phyloP scores from a whole-genome alignment of 768 basidiomycete species.

The Leccinellum luteum region DNA sequence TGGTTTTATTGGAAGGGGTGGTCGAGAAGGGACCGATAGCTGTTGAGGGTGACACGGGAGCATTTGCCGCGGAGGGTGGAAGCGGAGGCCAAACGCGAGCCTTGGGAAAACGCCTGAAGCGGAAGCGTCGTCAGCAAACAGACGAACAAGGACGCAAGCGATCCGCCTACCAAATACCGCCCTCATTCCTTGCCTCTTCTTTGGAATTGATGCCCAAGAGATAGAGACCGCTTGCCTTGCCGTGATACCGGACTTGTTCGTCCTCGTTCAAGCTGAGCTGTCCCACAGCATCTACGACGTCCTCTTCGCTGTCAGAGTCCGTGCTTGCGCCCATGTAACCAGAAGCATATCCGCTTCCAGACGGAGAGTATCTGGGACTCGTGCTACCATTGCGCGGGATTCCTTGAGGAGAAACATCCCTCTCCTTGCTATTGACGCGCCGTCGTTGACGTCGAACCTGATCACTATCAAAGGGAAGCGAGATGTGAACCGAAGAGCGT shows the following conservation, averaged over 20 bases:
- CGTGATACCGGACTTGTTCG: conserved; percentile 81
- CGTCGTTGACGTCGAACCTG: conserved; percentile 49
- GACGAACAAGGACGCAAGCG: conserved; percentile 6
- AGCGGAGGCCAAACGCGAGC: conserved; percentile 87
- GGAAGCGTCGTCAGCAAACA: conserved; percentile 10
- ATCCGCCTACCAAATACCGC: conserved; percentile 67
- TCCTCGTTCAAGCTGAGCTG: conserved; percentile 89
- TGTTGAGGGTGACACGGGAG: conserved; percentile 17
- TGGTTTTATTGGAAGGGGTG: conserved; percentile 4
- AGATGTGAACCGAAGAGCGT: conserved; percentile 10
- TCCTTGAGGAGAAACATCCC: conserved; percentile 8
- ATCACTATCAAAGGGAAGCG: conserved; percentile 20
- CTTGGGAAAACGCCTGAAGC: conserved; percentile 72
- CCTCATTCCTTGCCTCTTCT: conserved; percentile 64
- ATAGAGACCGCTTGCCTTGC: conserved; percentile 79
- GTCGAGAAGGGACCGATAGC: conserved; percentile 2
- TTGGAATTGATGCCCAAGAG: conserved; percentile 62
- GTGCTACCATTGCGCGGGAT: conserved; percentile 15
- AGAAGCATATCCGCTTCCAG: conserved; percentile 20
- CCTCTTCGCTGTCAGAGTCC: conserved; percentile 39
- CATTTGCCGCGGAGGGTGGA: conserved; percentile 26
- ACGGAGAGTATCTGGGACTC: conserved; percentile 20
- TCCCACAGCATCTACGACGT: conserved; percentile 70
- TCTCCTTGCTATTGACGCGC: conserved; percentile 35
- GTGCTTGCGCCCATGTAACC: conserved; percentile 33